phyloP scores from a whole-genome alignment of 257 asterid species.

The Orobanche coerulescens region DNA sequence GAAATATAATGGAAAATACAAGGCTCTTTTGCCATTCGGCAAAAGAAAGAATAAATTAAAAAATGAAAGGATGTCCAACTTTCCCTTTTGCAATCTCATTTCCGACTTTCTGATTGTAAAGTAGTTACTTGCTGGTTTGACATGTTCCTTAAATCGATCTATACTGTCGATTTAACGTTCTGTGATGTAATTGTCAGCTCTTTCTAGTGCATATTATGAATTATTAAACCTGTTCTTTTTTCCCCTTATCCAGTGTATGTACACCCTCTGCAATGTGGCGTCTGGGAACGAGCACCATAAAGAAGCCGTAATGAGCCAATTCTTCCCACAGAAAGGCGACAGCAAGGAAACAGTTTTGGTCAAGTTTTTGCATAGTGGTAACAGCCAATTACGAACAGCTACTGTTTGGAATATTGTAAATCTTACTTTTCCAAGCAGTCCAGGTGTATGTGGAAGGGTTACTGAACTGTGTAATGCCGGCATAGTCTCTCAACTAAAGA shows the following conservation, averaged over 20 bases:
- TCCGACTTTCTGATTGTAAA: too few species aligned
- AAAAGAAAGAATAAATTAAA: too few species aligned
- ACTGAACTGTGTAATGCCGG: constrained; percentile 53
- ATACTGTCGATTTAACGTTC: too few species aligned
- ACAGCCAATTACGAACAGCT: constrained; percentile 70
- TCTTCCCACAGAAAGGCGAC: constrained; percentile 38
- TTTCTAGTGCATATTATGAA: too few species aligned
- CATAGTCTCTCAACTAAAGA: constrained; percentile 57
- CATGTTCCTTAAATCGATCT: too few species aligned
- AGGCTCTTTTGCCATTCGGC: too few species aligned
- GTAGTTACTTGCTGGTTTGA: too few species aligned
- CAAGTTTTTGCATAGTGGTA: constrained; percentile 61
- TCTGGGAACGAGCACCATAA: constrained; percentile 87
- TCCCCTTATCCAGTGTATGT: constrained; percentile 51
- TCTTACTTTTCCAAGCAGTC: constrained; percentile 63
- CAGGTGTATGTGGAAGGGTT: constrained; percentile 54
- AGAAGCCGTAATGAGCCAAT: constrained; percentile 75
- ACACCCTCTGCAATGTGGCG: constrained; percentile 64
- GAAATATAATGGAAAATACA: too few species aligned
- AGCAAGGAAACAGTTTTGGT: constrained; percentile 37
- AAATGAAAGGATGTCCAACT: too few species aligned
- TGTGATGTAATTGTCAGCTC: too few species aligned
- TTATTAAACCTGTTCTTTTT: neutral
- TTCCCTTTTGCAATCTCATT: too few species aligned
- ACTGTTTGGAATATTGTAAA: constrained; percentile 73